phyloP scores from a whole-genome alignment of 371 early-diverging fungal genomes.

The Coemansia sp. region DNA sequence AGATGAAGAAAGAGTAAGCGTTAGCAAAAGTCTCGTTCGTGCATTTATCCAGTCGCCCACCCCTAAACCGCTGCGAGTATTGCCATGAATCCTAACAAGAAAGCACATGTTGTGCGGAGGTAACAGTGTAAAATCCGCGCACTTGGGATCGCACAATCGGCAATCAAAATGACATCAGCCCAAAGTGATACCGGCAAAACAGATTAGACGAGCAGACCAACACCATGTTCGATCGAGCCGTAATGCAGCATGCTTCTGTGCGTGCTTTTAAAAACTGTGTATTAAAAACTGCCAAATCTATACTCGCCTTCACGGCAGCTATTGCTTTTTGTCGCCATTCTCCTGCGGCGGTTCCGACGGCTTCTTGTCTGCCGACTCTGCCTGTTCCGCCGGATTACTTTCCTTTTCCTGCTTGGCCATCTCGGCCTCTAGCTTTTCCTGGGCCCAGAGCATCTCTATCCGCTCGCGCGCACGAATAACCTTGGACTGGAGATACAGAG shows the following conservation, averaged over 20 bases:
- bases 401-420: conserved; percentile 30
- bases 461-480: conserved; percentile 91
- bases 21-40: background rate
- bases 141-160: too few relatives aligned
- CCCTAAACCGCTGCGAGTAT: background rate
- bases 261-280: background rate
- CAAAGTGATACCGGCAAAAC: background rate
- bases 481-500: conserved; percentile 93
- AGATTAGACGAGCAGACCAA: background rate
- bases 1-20: background rate
- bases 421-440: conserved; percentile 50
- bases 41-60: background rate
- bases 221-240: background rate
- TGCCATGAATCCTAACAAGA: too few relatives aligned
- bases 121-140: too few relatives aligned
- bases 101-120: too few relatives aligned
- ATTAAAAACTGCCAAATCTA: background rate
- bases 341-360: background rate
- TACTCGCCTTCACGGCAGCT: background rate
- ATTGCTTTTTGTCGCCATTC: background rate
- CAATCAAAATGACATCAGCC: too few relatives aligned
- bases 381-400: background rate
- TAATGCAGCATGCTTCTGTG: background rate
- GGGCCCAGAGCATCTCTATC: conserved; percentile 80
- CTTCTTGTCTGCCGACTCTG: conserved; percentile 1